These are phyloP conservation scores for Eragrostis nindensis DNA, from an alignment of 176 grass and related monocot genomes.

Conservation along the genomic window DNA sequence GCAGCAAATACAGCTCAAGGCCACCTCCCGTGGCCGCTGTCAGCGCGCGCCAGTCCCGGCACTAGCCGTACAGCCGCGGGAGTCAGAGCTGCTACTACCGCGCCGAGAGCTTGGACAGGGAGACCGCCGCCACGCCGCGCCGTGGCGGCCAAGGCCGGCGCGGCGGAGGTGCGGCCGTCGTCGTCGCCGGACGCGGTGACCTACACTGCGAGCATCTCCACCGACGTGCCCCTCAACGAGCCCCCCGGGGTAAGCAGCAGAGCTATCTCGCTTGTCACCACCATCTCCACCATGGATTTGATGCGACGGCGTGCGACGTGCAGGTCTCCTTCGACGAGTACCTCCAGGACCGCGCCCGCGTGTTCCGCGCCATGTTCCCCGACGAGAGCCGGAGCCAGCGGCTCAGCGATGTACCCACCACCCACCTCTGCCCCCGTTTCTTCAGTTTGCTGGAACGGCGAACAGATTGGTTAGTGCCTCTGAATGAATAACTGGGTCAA, in stretches of 20 bases:
- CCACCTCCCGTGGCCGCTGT: neutral
- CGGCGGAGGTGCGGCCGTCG: slow-evolving; percentile 35
- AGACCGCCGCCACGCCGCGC: neutral
- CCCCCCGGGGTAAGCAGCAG: slow-evolving; percentile 62
- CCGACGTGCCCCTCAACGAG: slow-evolving; percentile 68
- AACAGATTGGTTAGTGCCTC: neutral
- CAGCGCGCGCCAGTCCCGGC: neutral
- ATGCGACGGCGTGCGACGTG: neutral
- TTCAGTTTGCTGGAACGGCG: neutral
- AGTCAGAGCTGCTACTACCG: neutral
- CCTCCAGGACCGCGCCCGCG: slow-evolving; percentile 56
- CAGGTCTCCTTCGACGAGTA: slow-evolving; percentile 82
- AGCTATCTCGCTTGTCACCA: too few species aligned
- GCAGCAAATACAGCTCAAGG: too few species aligned
- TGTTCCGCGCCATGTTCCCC: slow-evolving; percentile 87
- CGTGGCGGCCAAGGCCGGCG: slow-evolving; percentile 15
- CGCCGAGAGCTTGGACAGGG: neutral
- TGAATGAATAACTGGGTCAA: neutral
- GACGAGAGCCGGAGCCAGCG: slow-evolving; percentile 65
- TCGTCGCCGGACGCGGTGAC: slow-evolving; percentile 57
- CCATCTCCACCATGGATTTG: neutral
- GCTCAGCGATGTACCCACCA: slow-evolving; percentile 56
- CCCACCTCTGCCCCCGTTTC: neutral
- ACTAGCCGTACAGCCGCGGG: neutral
- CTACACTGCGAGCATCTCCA: slow-evolving; percentile 70